Evolutionary conservation across 352 stramenopile genomes (phyloP).

Genomic region (Phytopythium ostracodes): DNA sequence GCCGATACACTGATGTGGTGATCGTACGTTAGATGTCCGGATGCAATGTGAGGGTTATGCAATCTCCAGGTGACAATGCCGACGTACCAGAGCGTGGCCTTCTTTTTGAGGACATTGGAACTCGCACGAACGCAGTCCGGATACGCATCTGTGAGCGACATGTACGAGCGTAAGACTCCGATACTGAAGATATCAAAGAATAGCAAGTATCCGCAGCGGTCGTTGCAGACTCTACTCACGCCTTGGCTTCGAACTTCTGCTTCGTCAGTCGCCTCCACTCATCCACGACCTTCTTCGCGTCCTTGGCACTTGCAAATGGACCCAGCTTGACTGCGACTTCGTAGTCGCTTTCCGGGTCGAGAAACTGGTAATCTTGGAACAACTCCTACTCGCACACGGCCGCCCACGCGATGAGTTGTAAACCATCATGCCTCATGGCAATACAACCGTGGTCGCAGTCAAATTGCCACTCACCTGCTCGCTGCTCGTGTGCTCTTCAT

Average conservation of each 20-base stretch:
- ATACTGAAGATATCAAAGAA: background rate
- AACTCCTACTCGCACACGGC: conserved; percentile 43
- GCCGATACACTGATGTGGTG: conserved; percentile 44
- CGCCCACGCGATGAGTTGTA: background rate
- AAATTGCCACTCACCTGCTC: conserved; percentile 45
- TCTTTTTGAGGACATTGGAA: conserved; percentile 64
- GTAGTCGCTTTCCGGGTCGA: conserved; percentile 69
- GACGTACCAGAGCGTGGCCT: conserved; percentile 61
- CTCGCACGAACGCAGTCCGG: conserved; percentile 36
- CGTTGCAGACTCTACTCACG: conserved; percentile 33
- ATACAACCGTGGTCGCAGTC: background rate
- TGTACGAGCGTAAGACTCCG: conserved; percentile 1
- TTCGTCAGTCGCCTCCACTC: conserved; percentile 59
- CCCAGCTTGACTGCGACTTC: conserved; percentile 76
- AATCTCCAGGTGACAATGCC: background rate
- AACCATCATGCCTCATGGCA: background rate
- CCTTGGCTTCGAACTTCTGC: conserved; percentile 44
- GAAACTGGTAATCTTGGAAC: conserved; percentile 84
- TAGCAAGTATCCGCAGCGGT: background rate
- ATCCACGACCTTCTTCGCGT: conserved; percentile 45
- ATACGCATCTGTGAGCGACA: conserved; percentile 36
- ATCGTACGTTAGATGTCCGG: background rate
- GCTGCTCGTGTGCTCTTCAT: conserved; percentile 70
- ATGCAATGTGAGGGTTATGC: conserved; percentile 8
- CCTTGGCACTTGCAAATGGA: conserved; percentile 31